These are phyloP conservation scores for Conidiobolus incongruus DNA, from an alignment of 371 early-diverging fungal species.

Conservation along the genomic window DNA sequence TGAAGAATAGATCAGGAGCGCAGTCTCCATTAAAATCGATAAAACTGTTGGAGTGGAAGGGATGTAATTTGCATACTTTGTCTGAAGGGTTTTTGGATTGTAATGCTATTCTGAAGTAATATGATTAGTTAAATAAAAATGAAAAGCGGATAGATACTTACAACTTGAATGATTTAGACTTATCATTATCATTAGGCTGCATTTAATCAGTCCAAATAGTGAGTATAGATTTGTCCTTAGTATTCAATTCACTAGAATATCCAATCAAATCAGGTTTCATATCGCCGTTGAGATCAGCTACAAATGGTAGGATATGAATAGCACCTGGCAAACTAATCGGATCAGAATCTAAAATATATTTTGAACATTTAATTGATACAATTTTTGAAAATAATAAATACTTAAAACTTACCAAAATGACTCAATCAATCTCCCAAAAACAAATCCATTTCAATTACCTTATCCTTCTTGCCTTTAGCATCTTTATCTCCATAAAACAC, in stretches of 20 bases:
- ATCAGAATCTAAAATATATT: constrained; percentile 14
- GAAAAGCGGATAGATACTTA: too few species aligned
- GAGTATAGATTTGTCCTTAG: too few species aligned
- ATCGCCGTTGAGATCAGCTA: constrained; percentile 53
- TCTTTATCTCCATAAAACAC: constrained; percentile 31
- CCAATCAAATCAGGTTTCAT: constrained; percentile 63
- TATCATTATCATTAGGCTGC: not conserved
- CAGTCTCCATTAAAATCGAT: constrained; percentile 85
- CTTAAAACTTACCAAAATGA: constrained; percentile 33
- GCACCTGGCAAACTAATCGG: constrained; percentile 25
- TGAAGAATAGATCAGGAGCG: constrained; percentile 64
- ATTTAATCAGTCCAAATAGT: too few species aligned
- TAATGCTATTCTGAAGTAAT: constrained; percentile 6
- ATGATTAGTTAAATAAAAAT: too few species aligned
- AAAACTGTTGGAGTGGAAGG: constrained; percentile 77
- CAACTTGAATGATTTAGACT: constrained; percentile 7
- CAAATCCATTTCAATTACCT: constrained; percentile 34
- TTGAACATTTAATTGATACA: too few species aligned
- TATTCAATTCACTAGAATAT: constrained; percentile 13
- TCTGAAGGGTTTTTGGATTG: constrained; percentile 6
- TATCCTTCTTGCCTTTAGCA: constrained; percentile 9
- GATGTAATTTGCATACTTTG: constrained; percentile 31
- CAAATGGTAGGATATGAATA: constrained; percentile 39
- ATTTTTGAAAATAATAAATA: too few species aligned
- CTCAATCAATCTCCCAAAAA: constrained; percentile 42